Evolutionary conservation across 1,284 basidiomycete genomes (phyloP), one percentile per base, ranked within the genome.

Genomic region (Tranzscheliella williamsii): DNA sequence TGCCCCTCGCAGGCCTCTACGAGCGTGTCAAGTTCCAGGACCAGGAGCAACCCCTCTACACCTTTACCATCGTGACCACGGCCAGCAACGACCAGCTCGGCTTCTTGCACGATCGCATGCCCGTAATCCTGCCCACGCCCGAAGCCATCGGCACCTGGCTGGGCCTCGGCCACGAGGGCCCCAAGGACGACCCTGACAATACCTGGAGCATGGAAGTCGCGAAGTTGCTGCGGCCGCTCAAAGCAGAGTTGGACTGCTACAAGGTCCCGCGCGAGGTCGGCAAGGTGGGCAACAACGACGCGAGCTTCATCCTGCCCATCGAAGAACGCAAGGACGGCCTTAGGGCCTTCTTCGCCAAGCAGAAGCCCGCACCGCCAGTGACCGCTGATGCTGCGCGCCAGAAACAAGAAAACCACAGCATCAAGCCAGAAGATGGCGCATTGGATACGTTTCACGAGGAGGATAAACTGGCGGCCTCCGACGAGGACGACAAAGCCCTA

Each of bases 61-160:
- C 89, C 0, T 96, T 91, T 75, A 88, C 89, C 0, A 90, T 97
- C 47, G 85, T 96, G 37, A 97, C 93, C 0, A 92, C 90, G 0
- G 60, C 65, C 8, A 64, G 67, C 40, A 79, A 78, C 55, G 64
- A 73, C 41, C 78, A 80, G 51, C 70, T 81, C 9, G 54, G 51
- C 6, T 80, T 79, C 38, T 61, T 80, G 24, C 93, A 96, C 77
- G 89, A 94, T 70, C 85, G 93, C 15, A 92, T 94, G 81, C 93
- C 93, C 3, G 89, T 92, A 40, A 87, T 96, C 39, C 83, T 97
- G 2, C 81, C 84, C 2, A 81, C 82, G 1, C 72, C 81, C 35
- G 81, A 84, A 4, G 85, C 87, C 5, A 80, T 92, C 29, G 73
- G 81, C 11, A 75, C 78, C 18, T 97, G 93, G 93, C 83, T 97